These are phyloP conservation scores for Lichtheimia ramosa DNA, from an alignment of 371 early-diverging fungal genomes.

Conservation along the genomic window DNA sequence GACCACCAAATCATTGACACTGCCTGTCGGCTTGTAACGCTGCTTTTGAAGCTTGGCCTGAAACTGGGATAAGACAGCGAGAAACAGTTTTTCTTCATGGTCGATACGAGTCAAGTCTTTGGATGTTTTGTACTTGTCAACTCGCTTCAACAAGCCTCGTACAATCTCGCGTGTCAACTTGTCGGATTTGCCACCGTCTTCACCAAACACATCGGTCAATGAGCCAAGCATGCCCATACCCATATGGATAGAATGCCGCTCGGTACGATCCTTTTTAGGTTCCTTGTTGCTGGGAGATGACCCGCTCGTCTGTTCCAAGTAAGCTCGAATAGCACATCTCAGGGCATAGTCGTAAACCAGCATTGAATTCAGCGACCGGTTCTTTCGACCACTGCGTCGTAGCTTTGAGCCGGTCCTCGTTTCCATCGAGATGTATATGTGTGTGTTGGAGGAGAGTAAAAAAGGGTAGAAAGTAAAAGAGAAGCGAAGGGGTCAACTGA, in stretches of 20 bases:
- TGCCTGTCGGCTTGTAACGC: conserved; percentile 31
- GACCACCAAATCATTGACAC: conserved; percentile 38
- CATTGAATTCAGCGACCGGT: conserved; percentile 18
- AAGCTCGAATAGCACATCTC: conserved; percentile 35
- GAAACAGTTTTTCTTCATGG: conserved; percentile 27
- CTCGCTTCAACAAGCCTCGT: conserved; percentile 24
- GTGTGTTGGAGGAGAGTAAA: conserved; percentile 3
- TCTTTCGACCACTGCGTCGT: conserved; percentile 22
- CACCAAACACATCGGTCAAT: conserved; percentile 34
- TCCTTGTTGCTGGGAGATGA: neutral
- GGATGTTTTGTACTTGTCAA: conserved; percentile 36
- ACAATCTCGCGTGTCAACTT: conserved; percentile 43
- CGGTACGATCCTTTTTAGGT: conserved; percentile 11
- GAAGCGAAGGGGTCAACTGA: conserved; percentile 23
- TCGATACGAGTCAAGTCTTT: conserved; percentile 15
- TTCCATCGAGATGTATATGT: conserved; percentile 16
- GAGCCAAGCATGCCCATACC: conserved; percentile 25
- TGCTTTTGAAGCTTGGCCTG: conserved; percentile 29
- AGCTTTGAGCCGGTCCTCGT: conserved; percentile 24
- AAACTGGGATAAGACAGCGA: conserved; percentile 21
- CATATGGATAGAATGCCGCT: conserved; percentile 15
- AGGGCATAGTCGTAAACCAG: conserved; percentile 27
- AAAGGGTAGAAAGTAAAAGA: conserved; percentile 2
- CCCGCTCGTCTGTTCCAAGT: conserved; percentile 14
- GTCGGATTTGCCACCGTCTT: conserved; percentile 30